phyloP scores from a whole-genome alignment of 2,329 filamentous ascomycete species.

The Trichophyton schoenleinii region DNA sequence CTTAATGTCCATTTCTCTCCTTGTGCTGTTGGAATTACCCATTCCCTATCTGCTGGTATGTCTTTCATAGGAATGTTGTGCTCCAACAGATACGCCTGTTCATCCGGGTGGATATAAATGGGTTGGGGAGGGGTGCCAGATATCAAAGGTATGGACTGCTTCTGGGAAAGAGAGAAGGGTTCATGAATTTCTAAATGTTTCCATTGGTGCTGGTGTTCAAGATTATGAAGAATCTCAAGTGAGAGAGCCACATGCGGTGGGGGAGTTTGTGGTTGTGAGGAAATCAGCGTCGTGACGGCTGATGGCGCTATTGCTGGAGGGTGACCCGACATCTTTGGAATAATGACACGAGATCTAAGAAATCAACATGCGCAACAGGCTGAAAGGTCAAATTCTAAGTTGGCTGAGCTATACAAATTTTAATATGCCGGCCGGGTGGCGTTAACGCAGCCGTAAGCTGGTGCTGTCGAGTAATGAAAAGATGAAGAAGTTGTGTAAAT shows the following conservation, averaged over 20 bases:
- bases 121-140: slow-evolving; percentile 50
- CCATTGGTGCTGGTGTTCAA: slow-evolving; percentile 52
- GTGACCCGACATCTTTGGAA: background rate
- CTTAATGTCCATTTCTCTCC: slow-evolving; percentile 49
- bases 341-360: background rate
- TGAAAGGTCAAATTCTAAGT: background rate
- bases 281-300: slow-evolving; percentile 30
- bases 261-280: slow-evolving; percentile 17
- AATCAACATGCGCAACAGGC: background rate
- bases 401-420: background rate
- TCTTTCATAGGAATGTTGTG: slow-evolving; percentile 36
- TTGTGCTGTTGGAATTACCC: slow-evolving; percentile 47
- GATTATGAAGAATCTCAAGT: slow-evolving; percentile 50
- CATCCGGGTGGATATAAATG: slow-evolving; percentile 52
- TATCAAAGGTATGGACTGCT: slow-evolving; percentile 39
- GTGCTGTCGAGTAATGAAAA: background rate
- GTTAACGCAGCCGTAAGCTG: background rate
- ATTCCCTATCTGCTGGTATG: slow-evolving; percentile 41
- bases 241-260: slow-evolving; percentile 36
- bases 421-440: background rate
- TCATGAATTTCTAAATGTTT: slow-evolving; percentile 43
- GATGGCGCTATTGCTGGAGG: slow-evolving; percentile 18
- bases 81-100: slow-evolving; percentile 49
- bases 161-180: slow-evolving; percentile 16
- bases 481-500: background rate